Base-by-base conservation (phyloP, 169 alveolate species). In the Miamiensis avidus region DNA sequence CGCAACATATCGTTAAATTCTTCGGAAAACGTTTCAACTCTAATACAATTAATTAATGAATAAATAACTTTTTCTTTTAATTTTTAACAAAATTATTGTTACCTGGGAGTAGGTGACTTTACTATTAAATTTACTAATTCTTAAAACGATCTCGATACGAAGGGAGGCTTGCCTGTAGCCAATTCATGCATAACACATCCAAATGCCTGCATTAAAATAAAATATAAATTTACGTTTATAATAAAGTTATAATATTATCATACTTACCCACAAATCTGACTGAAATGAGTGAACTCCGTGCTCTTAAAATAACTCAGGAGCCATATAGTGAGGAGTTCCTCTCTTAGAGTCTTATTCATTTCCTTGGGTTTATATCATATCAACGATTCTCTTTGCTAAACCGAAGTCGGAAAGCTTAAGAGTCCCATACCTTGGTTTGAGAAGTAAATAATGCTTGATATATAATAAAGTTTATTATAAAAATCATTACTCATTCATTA, bases 151-250 rank as follows among this genome's bases (percentile, higher is more conserved):
- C 82, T 87, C 20, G 96, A 88, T 81, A 88, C 82, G 90, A 93
- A 95, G n/a, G 98, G 98, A 28, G 97, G 97, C 74, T 94, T 94
- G 1, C 98, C 98, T 28, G 94, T 90, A 1, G 96, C 96, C 65
- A 96, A 83, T 89, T 96, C 97, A 85, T 86, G 94, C 79, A 95
- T 72, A 29, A 95, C 88, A 81, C 97, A 94, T 26, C 97, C 97
- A 78, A 94, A 85, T 65, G 95, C 91, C 69, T 49, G 20, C 4
- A 11, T 49, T 49, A 49, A 11, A 49, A 11, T 49, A 49, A 49
- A 49, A 49, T 11, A 11, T 11, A 49, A 49, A 49, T 49, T 20
- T 49, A 11, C 26, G 20, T 49, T 49, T 20, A 49, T 49, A 4
- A 49, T 49, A 49, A 49, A 11, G 20, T 11, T 11, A 49, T 49